Conservation (phyloP, 2,329 filamentous ascomycete genomes). For the Tolypocladium capitatum region DNA sequence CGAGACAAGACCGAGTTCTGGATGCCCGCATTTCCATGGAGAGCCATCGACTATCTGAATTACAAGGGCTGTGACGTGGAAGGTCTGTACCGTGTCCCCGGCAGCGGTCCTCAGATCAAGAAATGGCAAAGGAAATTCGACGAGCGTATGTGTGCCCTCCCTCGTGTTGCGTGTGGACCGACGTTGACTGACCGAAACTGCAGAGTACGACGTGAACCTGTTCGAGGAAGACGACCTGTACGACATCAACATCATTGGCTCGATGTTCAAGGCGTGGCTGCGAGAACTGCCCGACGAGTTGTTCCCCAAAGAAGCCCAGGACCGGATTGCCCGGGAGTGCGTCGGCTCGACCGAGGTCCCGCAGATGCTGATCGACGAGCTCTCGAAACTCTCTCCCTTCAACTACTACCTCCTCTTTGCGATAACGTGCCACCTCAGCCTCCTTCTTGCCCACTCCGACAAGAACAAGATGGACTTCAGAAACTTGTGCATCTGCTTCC, state of each 20-base stretch:
- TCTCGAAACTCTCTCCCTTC: conserved; percentile 88
- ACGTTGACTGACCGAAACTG: conserved; percentile 6
- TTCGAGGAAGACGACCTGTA: conserved; percentile 81
- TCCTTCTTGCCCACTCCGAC: conserved; percentile 79
- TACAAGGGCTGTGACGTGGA: conserved; percentile 91
- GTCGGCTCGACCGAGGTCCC: conserved; percentile 67
- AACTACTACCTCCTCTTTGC: conserved; percentile 97
- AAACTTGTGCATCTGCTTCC: conserved; percentile 92
- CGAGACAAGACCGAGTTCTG: conserved; percentile 95
- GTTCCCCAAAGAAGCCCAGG: conserved; percentile 73
- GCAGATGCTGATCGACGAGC: conserved; percentile 75
- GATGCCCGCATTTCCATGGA: conserved; percentile 94
- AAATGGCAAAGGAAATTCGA: conserved; percentile 90
- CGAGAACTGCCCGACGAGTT: conserved; percentile 90
- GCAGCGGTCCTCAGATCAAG: conserved; percentile 80
- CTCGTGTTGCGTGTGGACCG: not conserved
- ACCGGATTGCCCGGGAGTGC: conserved; percentile 68
- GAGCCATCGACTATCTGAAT: conserved; percentile 92
- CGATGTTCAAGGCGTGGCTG: conserved; percentile 92
- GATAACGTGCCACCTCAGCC: conserved; percentile 88
- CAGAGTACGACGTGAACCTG: conserved; percentile 78
- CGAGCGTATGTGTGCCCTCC: conserved; percentile 42
- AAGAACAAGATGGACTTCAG: conserved; percentile 98
- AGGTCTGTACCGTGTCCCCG: conserved; percentile 83
- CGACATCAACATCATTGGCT: conserved; percentile 92